Base-by-base conservation (phyloP, 352 stramenopile genomes). In the Pythium vanterpoolii region DNA sequence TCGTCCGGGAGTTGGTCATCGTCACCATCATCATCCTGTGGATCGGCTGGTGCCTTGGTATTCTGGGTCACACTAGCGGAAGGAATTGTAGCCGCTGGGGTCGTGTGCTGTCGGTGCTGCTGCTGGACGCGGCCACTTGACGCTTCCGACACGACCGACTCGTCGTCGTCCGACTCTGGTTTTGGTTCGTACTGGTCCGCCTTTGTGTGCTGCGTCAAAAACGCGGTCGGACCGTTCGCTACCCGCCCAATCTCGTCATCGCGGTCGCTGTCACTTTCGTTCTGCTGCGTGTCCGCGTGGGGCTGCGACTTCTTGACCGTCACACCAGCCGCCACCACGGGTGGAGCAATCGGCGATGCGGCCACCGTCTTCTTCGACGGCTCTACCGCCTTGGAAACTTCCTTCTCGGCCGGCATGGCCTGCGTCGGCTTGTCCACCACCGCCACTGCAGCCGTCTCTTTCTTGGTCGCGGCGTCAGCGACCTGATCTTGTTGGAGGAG, bases 401-500 rank as follows among this genome's bases (percentile, higher is more conserved):
- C 59, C 4, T 60, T 56, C 27, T 56, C 59, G 26, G 36, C 46
- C 9, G 34, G 16, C 36, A n/a, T 7, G 18, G 21, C 28, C 6
- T 13, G 28, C 14, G 6, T 19, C 0, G 40, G 23, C 27, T 66
- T 60, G 48, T 64, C 48, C 48, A 52, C 42, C 18, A 30, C 21
- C 5, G 39, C 24, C 45, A 11, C 30, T 2, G 18, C 9, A 43
- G 16, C 27, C 0, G 31, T 16, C 23, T 50, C 26, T 36, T 60
- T 60, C 42, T 61, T 68, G 53, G 36, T 28, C 55, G 50, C n/a
- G 42, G 49, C 3, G 44, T 56, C 53, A 11, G 26, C 33, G 19
- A 21, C 11, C 2, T 66, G 74, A 46, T 89, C 68, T 36, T 87
- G 75, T 43, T 87, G 75, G 36, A 89, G 63, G 26, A 89, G 48